Evolutionary conservation across 2,329 filamentous ascomycete species (phyloP), one percentile per base, ranked within the genome.

Genomic region (Beauveria sp.): DNA sequence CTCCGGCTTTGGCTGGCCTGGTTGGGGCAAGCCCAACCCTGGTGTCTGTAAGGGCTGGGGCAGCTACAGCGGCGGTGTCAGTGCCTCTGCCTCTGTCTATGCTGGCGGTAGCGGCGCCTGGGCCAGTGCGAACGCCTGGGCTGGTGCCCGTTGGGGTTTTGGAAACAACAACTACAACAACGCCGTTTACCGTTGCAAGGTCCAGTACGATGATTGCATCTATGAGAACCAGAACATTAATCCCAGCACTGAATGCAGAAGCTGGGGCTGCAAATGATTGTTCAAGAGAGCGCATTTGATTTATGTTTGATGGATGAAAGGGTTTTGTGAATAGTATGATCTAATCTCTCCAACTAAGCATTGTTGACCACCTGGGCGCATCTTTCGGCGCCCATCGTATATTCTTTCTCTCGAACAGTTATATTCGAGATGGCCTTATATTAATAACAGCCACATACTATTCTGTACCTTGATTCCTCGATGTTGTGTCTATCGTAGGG

Each of bases 151-250:
- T 62, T 71, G 69, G 66, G 70, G 69, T 50, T 65, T 65, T 22
- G 65, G 67, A 47, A 72, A 71, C 65, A 73, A 74, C 45, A 66
- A 67, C 58, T 70, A 69, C 59, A 64, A 67, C 58, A 72, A 69
- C 58, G 70, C 71, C n/a, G 64, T 65, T 50, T 68, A 66, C 58
- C 80, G 81, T 69, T 84, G 81, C 70, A 70, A 74, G 62, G 70
- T 73, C 22, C 81, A 84, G 73, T 80, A 80, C 66, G 65, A 65
- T 3, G 80, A 82, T 67, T 84, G 81, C 64, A 66, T 81, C 62
- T 53, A 43, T 16, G 69, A 71, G 30, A 83, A 84, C 70, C 69
- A 66, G 63, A 65, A 70, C 14, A 70, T 77, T 34, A 71, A 71
- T 46, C 72, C 70, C 5, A 65, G 64, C 8, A 68, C 70, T 40